Percentiles rank a stretch among this genome's conserved stretches.
Evolutionary conservation across 73 alveolate species (phyloP).

Genomic region (Paramecium tetraurelia): DNA sequence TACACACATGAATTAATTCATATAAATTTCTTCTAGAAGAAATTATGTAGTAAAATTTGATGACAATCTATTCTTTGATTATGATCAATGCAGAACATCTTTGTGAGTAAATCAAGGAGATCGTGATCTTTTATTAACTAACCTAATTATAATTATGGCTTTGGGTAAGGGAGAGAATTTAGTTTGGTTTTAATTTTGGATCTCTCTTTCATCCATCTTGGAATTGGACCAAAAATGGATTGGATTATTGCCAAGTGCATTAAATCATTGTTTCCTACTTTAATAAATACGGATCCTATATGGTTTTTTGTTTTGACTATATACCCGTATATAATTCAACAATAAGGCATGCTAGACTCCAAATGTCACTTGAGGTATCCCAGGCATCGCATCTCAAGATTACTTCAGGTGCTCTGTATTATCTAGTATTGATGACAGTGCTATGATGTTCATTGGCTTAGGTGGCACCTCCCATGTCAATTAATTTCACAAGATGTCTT

Average conservation of each 20-base stretch:
- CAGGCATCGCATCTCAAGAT: constrained; percentile 82
- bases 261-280: constrained; percentile 79
- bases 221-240: constrained; percentile 88
- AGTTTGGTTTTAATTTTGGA: constrained; percentile 38
- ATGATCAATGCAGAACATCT: constrained; percentile 76
- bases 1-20: background rate
- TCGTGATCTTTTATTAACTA: constrained; percentile 62
- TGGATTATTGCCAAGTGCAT: constrained; percentile 96
- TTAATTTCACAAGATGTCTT: constrained; percentile 77
- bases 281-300: constrained; percentile 65
- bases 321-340: constrained; percentile 96
- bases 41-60: constrained; percentile 74
- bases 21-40: constrained; percentile 60
- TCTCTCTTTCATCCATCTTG: constrained; percentile 87
- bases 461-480: constrained; percentile 98
- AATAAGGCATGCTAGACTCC: constrained; percentile 96
- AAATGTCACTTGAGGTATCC: constrained; percentile 89
- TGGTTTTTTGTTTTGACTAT: constrained; percentile 61
- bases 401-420: constrained; percentile 98
- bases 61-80: constrained; percentile 69
- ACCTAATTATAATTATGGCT: constrained; percentile 1
- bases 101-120: constrained; percentile 68
- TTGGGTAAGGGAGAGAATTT: constrained; percentile 6
- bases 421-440: constrained; percentile 90
- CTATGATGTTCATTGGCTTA: constrained; percentile 79